Evolutionary conservation across 1,284 basidiomycete genomes (phyloP).

Genomic region (Leucoagaricus sp.): DNA sequence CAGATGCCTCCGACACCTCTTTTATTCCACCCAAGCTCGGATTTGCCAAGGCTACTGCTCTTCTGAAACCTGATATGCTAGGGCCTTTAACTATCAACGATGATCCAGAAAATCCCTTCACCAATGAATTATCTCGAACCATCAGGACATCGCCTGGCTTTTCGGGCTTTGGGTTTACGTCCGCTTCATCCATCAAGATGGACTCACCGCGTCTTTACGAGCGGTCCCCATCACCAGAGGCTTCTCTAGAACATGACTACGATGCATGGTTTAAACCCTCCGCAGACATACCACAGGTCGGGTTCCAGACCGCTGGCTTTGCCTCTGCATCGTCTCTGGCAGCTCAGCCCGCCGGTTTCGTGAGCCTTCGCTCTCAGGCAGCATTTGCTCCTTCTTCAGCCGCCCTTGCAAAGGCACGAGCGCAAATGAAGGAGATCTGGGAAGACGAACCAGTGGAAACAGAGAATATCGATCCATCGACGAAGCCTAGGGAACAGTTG

Average conservation of each 20-base stretch:
- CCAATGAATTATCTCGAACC: conserved; percentile 10
- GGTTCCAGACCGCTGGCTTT: conserved; percentile 3
- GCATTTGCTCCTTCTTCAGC: conserved; percentile 9
- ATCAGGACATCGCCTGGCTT: background rate
- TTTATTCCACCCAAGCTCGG: conserved; percentile 9
- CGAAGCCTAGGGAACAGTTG: background rate
- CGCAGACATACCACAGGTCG: background rate
- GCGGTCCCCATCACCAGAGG: conserved; percentile 44
- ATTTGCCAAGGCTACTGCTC: conserved; percentile 16
- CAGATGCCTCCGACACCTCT: background rate
- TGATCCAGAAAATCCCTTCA: conserved; percentile 50
- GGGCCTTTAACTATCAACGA: conserved; percentile 24
- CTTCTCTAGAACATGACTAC: conserved; percentile 45
- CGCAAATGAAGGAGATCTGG: conserved; percentile 8
- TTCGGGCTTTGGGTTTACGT: conserved; percentile 22
- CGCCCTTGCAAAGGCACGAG: conserved; percentile 11
- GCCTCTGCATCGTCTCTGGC: background rate
- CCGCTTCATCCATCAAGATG: conserved; percentile 23
- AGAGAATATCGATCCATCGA: conserved; percentile 3
- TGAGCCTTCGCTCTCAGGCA: background rate
- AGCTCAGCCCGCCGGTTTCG: conserved; percentile 2
- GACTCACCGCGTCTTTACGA: conserved; percentile 21
- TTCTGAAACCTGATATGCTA: conserved; percentile 2
- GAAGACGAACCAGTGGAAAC: background rate
- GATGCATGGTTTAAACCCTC: conserved; percentile 55